A percentile compares a stretch with the other conserved stretches of the same genome.
These are phyloP conservation scores for Talaromyces piceae DNA, from an alignment of 2,329 filamentous ascomycete species.

Conservation along the genomic window DNA sequence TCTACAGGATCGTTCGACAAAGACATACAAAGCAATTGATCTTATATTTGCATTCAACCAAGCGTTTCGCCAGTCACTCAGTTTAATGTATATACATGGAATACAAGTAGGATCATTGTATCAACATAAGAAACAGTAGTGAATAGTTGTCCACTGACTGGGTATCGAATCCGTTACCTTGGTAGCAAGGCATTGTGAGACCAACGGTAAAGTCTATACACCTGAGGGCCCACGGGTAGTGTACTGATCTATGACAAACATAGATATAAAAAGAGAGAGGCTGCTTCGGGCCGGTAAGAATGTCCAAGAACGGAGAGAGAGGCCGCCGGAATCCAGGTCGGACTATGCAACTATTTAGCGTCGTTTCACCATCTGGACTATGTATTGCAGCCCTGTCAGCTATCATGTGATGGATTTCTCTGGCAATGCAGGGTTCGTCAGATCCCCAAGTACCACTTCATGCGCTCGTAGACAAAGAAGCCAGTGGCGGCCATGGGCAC, in stretches of 20 bases:
- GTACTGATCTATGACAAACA: neutral
- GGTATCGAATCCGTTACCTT: neutral
- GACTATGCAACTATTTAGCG: neutral
- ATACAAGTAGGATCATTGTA: neutral
- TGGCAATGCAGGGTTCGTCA: conserved; percentile 2
- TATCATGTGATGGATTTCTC: too few species aligned
- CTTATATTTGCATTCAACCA: neutral
- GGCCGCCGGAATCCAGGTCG: neutral
- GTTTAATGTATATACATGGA: neutral
- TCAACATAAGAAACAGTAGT: neutral
- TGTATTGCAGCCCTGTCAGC: too few species aligned
- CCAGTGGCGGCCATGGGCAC: conserved; percentile 76
- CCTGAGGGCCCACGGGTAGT: neutral
- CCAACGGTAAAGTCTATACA: neutral
- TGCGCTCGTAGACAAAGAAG: conserved; percentile 61
- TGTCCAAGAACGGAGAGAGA: neutral
- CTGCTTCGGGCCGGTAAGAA: neutral
- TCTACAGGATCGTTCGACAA: neutral
- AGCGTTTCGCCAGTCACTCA: neutral
- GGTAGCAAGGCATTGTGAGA: neutral
- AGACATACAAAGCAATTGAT: neutral
- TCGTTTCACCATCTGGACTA: too few species aligned
- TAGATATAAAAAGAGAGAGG: neutral
- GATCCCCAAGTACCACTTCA: conserved; percentile 60
- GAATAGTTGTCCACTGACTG: neutral